phyloP scores from a whole-genome alignment of 805 yeast species.

The Hyphopichia homilentoma region DNA sequence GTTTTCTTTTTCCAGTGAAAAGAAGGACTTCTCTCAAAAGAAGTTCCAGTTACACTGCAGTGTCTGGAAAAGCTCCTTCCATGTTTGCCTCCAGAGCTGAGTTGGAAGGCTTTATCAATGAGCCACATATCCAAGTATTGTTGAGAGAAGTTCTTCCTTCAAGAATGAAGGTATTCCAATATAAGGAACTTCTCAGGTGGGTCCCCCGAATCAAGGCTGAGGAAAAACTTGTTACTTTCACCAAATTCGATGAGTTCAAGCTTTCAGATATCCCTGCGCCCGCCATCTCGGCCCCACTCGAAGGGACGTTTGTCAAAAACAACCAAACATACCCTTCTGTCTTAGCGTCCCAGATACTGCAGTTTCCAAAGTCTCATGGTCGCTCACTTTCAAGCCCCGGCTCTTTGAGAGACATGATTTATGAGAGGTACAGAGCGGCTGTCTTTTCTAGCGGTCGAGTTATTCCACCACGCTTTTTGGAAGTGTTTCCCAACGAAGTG shows the following conservation, averaged over 20 bases:
- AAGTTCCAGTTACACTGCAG: conserved; percentile 15
- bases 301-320: conserved; percentile 12
- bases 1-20: conserved; percentile 32
- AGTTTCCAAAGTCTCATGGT: too few relatives aligned
- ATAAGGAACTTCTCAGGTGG: conserved; percentile 10
- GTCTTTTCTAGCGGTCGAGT: conserved; percentile 18
- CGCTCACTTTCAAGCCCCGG: not conserved
- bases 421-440: conserved; percentile 22
- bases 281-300: conserved; percentile 13
- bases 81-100: conserved; percentile 18
- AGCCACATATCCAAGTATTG: conserved; percentile 16
- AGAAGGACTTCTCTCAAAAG: conserved; percentile 29
- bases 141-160: conserved; percentile 27
- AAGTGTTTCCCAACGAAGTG: conserved; percentile 25
- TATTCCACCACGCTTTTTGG: conserved; percentile 24
- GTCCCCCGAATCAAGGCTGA: conserved; percentile 10
- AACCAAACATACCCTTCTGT: too few relatives aligned
- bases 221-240: conserved; percentile 3
- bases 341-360: too few relatives aligned
- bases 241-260: conserved; percentile 4
- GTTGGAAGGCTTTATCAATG: conserved; percentile 16
- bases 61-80: conserved; percentile 9
- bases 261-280: conserved; percentile 1
- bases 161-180: conserved; percentile 22
- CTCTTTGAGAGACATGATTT: conserved; percentile 12